Evolutionary conservation across 495 filamentous ascomycete genomes (phyloP).

Genomic region (Saxispiralis lemnorum): DNA sequence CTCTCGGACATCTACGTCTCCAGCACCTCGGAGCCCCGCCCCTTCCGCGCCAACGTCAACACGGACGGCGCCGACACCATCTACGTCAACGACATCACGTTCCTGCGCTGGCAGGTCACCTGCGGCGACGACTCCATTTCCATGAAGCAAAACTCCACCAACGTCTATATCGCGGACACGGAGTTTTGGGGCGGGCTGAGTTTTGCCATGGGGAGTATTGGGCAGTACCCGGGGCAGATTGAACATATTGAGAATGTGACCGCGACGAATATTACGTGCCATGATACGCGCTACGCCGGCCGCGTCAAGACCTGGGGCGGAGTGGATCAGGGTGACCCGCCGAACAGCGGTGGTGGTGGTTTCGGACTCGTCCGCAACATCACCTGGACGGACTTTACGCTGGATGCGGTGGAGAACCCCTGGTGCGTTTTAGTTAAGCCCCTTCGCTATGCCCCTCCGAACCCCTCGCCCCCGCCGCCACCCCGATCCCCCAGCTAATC

Average conservation of each 20-base stretch:
- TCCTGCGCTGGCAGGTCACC: constrained; percentile 13
- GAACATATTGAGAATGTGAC: constrained; percentile 27
- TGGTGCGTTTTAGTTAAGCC: no score
- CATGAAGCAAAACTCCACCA: constrained; percentile 11
- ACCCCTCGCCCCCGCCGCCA: no score
- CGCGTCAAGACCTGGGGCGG: constrained; percentile 20
- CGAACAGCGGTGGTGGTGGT: constrained; percentile 33
- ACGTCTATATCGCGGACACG: constrained; percentile 8
- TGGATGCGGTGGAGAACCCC: constrained; percentile 1
- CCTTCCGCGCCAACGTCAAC: not conserved
- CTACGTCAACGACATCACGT: constrained; percentile 12
- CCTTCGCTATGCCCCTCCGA: no score
- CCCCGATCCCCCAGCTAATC: no score
- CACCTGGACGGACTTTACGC: not conserved
- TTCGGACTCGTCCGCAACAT: constrained; percentile 16
- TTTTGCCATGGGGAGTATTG: constrained; percentile 28
- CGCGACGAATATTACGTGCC: constrained; percentile 18
- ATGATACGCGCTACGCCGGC: constrained; percentile 27
- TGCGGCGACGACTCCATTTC: constrained; percentile 18
- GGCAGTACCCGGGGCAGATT: constrained; percentile 26
- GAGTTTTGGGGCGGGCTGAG: constrained; percentile 13
- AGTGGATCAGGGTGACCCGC: constrained; percentile 29
- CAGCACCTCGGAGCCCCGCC: constrained; percentile 6
- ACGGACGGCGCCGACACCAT: constrained; percentile 1
- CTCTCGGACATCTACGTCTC: constrained; percentile 30